Evolutionary conservation across 768 basidiomycete species (phyloP), one percentile per base, ranked within the genome.

Genomic region (Russula vinacea): DNA sequence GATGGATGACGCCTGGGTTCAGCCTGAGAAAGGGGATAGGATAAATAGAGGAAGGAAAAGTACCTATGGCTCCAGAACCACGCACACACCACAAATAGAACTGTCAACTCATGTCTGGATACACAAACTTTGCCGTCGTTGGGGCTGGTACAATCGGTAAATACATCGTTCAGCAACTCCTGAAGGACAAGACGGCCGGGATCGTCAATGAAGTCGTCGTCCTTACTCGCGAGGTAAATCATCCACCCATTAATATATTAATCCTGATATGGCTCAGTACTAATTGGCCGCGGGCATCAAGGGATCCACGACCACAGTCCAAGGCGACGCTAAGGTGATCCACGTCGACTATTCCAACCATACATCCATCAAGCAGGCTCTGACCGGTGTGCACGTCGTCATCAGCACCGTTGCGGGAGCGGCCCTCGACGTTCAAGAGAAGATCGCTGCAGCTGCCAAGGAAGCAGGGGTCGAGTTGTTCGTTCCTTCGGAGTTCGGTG

Each of bases 241-340:
- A 66, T 11, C 52, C 19, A 44, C 10, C 14, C 16, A 19, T 7
- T 29, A n/a, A n/a, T 19, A 24, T 10, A 7, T 26, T 0, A 14
- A 9, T 14, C n/a, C 10, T 14, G 14, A 17, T 10, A 26, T 24
- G 35, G n/a, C n/a, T 55, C 33, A 52, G 13, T n/a, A 6, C 16
- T 40, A 1, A 42, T 32, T 35, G 5, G 19, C 7, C 11, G 44
- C 22, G n/a, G n/a, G 3, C n/a, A 19, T 10, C 3, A 56, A 68
- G 61, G 74, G 71, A 51, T 74, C 72, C 16, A 71, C 70, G 19
- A 68, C 58, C 10, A 58, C 67, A 22, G 10, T 65, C 9, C 33
- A 59, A 3, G 54, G 40, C 2, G 55, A 60, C 26, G 66, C 58
- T 40, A 55, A 32, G 32, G 58, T 65, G 40, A 59, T 60, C 8